These are phyloP conservation scores for Volvariella surrecta DNA, from an alignment of 1,284 basidiomycete species.

Conservation along the genomic window DNA sequence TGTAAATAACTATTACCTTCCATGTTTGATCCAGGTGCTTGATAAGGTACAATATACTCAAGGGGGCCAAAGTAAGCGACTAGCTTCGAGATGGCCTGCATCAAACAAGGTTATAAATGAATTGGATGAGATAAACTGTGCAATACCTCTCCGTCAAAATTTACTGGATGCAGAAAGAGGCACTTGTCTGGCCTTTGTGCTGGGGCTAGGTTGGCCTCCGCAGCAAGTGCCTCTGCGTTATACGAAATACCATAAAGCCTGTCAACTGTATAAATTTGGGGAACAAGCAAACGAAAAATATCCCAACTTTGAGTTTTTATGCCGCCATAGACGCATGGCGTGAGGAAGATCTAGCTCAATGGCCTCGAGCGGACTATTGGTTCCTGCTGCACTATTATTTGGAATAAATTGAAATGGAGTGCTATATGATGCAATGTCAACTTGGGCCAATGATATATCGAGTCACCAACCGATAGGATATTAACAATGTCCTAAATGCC, in stretches of 20 bases:
- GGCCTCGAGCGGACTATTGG: conserved; percentile 14
- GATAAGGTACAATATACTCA: conserved; percentile 32
- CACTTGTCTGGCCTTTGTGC: conserved; percentile 17
- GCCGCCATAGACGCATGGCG: conserved; percentile 42
- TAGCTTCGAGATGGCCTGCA: conserved; percentile 38
- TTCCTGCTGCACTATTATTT: conserved; percentile 9
- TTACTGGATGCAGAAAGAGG: conserved; percentile 46
- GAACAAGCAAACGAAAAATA: conserved; percentile 1
- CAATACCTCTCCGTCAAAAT: conserved; percentile 49
- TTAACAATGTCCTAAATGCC: conserved; percentile 60
- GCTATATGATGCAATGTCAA: conserved; percentile 18
- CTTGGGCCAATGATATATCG: conserved; percentile 1
- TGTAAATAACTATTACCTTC: background rate
- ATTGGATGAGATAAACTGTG: conserved; percentile 2
- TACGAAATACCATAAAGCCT: conserved; percentile 51
- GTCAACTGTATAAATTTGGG: conserved; percentile 5
- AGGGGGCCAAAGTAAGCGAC: conserved; percentile 46
- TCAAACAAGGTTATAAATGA: background rate
- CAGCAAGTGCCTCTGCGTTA: conserved; percentile 43
- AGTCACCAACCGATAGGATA: conserved; percentile 57
- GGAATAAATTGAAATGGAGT: conserved; percentile 32
- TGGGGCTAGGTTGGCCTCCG: conserved; percentile 16
- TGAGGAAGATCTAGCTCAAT: conserved; percentile 38
- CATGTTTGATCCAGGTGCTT: conserved; percentile 5
- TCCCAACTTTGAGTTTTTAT: conserved; percentile 35